Evolutionary conservation across 352 stramenopile species (phyloP), one percentile per base, ranked within the genome.

Genomic region (Globisporangium solare): DNA sequence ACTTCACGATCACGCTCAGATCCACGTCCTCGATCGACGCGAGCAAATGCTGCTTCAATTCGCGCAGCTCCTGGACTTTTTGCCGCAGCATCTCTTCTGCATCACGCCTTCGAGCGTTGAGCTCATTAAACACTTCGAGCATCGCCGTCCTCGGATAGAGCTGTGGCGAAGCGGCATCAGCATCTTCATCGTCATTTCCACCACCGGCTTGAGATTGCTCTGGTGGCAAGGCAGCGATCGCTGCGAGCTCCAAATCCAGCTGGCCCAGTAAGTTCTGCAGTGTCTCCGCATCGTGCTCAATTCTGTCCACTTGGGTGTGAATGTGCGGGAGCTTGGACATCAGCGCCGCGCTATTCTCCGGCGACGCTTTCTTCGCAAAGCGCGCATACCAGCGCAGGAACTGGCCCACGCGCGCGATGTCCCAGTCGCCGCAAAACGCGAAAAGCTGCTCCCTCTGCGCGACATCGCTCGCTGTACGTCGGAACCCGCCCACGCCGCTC

Each of bases 371-470:
- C 27, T 58, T 61, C 22, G 71, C 63, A 20, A 76, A 68, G 2
- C 74, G 74, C 27, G 63, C 65, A 63, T 88, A 86, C 72, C 78
- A 91, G 21, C 76, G 66, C 62, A 91, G 43, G 31, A 89, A 74
- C 35, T 81, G 76, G 0, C 55, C 63, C 27, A 91, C 59, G 17
- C 56, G 67, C 27, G 67, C 51, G 2, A 88, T 58, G 54, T 87
- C 70, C 80, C 80, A 90, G 54, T 86, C 66, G 31, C 55, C 59
- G 21, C 77, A 88, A 58, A 88, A 89, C 7, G 20, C 58, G 39
- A 91, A 86, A 24, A 86, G 52, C 48, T 79, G 64, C 37, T 68
- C 63, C 31, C 77, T 74, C 11, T 68, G 61, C 20, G 74, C 77
- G 18, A 87, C 51, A 37, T 87, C 75, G 6, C 14, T 40, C 1